Evolutionary conservation across 257 asterid genomes (phyloP), one percentile per base, ranked within the genome.

Genomic region (Solanum chilense): DNA sequence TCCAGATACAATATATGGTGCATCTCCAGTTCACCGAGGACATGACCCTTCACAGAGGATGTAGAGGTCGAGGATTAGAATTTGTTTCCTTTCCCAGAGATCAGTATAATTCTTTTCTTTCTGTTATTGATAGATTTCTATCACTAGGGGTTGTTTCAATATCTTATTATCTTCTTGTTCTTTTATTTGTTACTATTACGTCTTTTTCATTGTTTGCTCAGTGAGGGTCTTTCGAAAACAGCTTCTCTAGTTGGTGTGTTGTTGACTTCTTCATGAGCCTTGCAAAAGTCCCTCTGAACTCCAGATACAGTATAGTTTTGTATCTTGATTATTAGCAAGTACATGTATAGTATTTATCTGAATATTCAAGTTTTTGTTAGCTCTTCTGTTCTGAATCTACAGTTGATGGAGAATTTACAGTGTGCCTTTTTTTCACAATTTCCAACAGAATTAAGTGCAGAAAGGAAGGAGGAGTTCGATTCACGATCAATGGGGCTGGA

Each of bases 401-500:
- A 16, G 44, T 70, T 70, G 1, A 70, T 70, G 8, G 44, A 70
- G 23, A 33, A 18, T 18, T 33, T 33, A 71, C 25, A 9, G 7
- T 8, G 13, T 70, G 25, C 14, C 23, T 71, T 5, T 58, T 71
- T 71, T 68, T 27, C 74, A 27, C 74, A 6, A 68, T 68, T 68
- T 33, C 78, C 45, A 66, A 82, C 86, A 88, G 96, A 23, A 90
- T 93, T 25, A 83, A 91, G 85, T 94, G 98, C 83, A 83, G 95
- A 66, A 94, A 90, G 90, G 94, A 91, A 82, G 95, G 98, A n/a
- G 98, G 98, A 4, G 86, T 92, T 2, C 90, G 96, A 68, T 94
- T 92, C 91, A 91, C 90, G 18, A 6, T 95, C 10, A 87, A 87
- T 39, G 97, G 97, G 71, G 91, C 92, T 66, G 92, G 93, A 14